A percentile compares a stretch with the other conserved stretches of the same genome.
These are phyloP conservation scores for Fulvia fulva DNA, from an alignment of 2,329 filamentous ascomycete species.

Conservation along the genomic window DNA sequence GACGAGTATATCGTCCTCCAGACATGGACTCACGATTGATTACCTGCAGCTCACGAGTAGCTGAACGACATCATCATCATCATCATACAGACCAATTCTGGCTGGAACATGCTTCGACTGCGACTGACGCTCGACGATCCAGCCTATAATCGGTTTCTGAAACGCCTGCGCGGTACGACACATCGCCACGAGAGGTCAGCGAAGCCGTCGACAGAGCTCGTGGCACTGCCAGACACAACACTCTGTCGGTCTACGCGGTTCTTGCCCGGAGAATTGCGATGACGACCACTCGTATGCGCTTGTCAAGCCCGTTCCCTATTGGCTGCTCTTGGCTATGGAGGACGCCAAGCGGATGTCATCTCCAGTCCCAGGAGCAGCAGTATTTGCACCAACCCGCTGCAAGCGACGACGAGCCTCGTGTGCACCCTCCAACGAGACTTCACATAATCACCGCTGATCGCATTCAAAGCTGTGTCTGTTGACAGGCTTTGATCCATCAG, in stretches of 20 bases:
- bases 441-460: conserved; percentile 8
- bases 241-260: not conserved
- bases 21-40: not conserved
- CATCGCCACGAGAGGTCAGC: not conserved
- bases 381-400: not conserved
- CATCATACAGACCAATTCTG: too few relatives aligned
- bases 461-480: conserved; percentile 1
- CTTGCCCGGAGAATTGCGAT: not conserved
- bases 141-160: not conserved
- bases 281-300: not conserved
- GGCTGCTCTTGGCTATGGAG: not conserved
- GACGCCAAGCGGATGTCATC: not conserved
- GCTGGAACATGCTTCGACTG: too few relatives aligned
- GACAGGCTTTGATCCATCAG: conserved; percentile 4
- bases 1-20: not conserved
- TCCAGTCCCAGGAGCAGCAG: not conserved
- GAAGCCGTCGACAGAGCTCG: not conserved
- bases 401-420: not conserved
- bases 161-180: not conserved
- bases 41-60: not conserved
- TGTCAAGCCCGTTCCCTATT: not conserved
- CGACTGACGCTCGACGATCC: too few relatives aligned
- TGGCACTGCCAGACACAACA: not conserved
- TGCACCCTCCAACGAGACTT: conserved; percentile 4
- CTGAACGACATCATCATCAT: too few relatives aligned